A percentile compares a stretch with the other conserved stretches of the same genome.
Conservation (phyloP, 2,329 filamentous ascomycete genomes). For the Verticillium albo-atrum region DNA sequence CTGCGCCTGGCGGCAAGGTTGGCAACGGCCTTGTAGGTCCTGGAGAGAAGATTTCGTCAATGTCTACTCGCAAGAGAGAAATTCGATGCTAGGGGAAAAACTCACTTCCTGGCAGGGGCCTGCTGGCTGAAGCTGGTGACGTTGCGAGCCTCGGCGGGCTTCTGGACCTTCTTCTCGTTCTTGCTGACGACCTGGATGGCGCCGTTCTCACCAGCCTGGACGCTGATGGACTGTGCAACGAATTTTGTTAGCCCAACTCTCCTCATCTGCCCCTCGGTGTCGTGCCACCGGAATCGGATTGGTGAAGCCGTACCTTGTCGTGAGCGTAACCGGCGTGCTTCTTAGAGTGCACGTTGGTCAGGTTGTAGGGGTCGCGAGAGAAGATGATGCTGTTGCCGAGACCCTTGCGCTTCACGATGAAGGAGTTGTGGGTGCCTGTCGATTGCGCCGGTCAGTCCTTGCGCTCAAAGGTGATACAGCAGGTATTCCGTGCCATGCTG, state of each 20-base stretch:
- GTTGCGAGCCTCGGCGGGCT: conserved; percentile 65
- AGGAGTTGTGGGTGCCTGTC: conserved; percentile 81
- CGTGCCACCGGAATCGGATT: not conserved
- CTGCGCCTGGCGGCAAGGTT: conserved; percentile 74
- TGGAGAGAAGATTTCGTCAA: conserved; percentile 26
- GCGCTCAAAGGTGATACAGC: conserved; percentile 1
- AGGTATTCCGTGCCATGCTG: not conserved
- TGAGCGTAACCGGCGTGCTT: conserved; percentile 96
- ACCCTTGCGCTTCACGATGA: conserved; percentile 82
- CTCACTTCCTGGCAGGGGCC: conserved; percentile 68
- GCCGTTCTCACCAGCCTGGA: conserved; percentile 71
- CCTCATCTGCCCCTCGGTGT: conserved; percentile 15
- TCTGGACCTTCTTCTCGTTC: conserved; percentile 67
- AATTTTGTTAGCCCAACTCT: not conserved
- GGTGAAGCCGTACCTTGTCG: conserved; percentile 65
- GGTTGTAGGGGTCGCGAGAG: conserved; percentile 91
- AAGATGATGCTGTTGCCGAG: conserved; percentile 74
- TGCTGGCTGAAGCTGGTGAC: conserved; percentile 65
- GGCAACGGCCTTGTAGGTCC: conserved; percentile 87
- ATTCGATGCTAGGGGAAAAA: not conserved
- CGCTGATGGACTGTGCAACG: conserved; percentile 69
- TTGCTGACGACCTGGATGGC: conserved; percentile 80
- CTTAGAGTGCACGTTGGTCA: conserved; percentile 85
- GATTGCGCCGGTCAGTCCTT: not conserved
- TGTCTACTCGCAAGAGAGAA: not conserved